Conservation (phyloP, 2,329 filamentous ascomycete genomes). For the Hirsutella rhossiliensis region DNA sequence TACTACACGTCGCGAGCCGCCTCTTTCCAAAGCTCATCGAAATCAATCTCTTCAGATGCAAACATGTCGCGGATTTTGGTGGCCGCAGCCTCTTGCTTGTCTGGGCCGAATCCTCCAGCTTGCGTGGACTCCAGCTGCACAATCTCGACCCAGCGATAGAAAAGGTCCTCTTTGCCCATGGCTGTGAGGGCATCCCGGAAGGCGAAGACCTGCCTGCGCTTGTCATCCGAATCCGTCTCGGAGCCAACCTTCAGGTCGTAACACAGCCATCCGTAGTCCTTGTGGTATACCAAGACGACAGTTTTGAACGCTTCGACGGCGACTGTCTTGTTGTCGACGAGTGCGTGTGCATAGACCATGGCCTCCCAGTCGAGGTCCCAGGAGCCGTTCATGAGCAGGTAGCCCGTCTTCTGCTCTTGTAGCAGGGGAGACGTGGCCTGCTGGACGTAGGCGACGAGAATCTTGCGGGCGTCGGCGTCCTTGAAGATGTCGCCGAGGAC, state of each 20-base stretch:
- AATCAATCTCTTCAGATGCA: conserved; percentile 62
- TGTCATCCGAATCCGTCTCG: conserved; percentile 45
- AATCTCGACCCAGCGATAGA: conserved; percentile 87
- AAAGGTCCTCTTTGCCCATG: conserved; percentile 77
- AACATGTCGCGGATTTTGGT: conserved; percentile 67
- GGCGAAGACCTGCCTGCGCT: conserved; percentile 60
- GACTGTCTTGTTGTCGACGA: conserved; percentile 52
- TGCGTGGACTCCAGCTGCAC: conserved; percentile 76
- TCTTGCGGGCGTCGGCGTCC: conserved; percentile 37
- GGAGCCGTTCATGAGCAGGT: conserved; percentile 69
- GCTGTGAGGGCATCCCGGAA: conserved; percentile 66
- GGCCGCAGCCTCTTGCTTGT: conserved; percentile 61
- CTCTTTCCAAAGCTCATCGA: conserved; percentile 67
- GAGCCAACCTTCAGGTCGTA: conserved; percentile 47
- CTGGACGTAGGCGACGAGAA: conserved; percentile 50
- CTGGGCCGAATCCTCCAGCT: conserved; percentile 65
- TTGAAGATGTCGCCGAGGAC: conserved; percentile 42
- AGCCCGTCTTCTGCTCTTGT: conserved; percentile 71
- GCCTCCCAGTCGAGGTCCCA: conserved; percentile 81
- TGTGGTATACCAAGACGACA: conserved; percentile 56
- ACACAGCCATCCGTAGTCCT: conserved; percentile 54
- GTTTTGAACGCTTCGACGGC: conserved; percentile 57
- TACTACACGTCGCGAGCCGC: conserved; percentile 26
- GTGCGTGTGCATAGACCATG: conserved; percentile 62
- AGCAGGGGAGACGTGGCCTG: conserved; percentile 57